Evolutionary conservation across 495 filamentous ascomycete genomes (phyloP).

Genomic region (Podospora tetraspora): DNA sequence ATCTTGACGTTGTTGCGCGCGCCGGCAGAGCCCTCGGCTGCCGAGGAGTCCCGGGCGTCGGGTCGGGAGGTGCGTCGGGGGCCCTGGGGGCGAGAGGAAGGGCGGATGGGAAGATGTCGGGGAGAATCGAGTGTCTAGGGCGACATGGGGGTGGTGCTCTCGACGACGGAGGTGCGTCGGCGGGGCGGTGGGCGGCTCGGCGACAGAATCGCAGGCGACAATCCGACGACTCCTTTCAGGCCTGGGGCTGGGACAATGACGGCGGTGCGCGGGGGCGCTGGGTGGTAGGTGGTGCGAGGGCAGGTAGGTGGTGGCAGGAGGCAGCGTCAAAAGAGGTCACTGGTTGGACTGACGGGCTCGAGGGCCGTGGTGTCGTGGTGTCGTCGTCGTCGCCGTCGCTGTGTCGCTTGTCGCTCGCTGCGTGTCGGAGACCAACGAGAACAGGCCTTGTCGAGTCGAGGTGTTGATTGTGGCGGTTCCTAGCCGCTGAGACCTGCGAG

Average conservation of each 20-base stretch:
- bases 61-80: background rate
- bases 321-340: background rate
- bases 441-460: background rate
- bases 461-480: constrained; percentile 19
- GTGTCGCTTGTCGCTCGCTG: background rate
- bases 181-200: background rate
- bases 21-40: constrained; percentile 3
- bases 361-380: background rate
- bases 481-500: constrained; percentile 16
- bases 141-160: constrained; percentile 12
- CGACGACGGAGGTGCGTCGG: constrained; percentile 1
- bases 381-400: background rate
- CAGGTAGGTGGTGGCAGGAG: background rate
- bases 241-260: background rate
- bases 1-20: constrained; percentile 28
- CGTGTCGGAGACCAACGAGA: background rate
- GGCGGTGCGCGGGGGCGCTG: background rate
- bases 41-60: background rate
- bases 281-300: background rate
- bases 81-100: background rate
- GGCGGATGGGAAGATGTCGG: constrained; percentile 1
- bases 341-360: background rate
- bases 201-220: background rate
- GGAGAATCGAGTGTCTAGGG: constrained; percentile 4
- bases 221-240: background rate